Base-by-base conservation (phyloP, 2,329 filamentous ascomycete species). In the Neopestalotiopsis clavispora region DNA sequence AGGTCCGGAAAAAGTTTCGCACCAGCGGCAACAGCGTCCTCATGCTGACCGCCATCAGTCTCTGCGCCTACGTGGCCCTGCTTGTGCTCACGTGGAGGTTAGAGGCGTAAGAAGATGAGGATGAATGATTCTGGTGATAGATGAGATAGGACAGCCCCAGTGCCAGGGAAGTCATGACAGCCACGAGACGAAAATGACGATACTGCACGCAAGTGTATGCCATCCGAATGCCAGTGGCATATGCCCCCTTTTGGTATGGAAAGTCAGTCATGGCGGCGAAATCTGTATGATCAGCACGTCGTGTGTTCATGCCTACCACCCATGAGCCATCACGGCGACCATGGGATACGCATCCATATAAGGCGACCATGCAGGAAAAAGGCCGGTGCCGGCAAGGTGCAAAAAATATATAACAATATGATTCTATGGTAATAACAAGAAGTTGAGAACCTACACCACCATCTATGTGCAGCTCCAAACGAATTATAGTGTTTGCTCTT, bases 1-100 rank as follows among this genome's bases (percentile, higher is more conserved):
- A 83, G 70, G 76, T 82, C 30, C 85, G 79, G 72, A 85, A 83
- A 75, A 89, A 86, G 76, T 91, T 91, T 72, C 85, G 89, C 70
- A 91, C 89, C 23, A 90, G 87, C 71, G 88, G 89, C 32, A 89
- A 90, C 75, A 90, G 86, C 65, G 89, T 91, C 23, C 79, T 87
- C 1, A 75, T 91, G 45, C 80, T 91, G 73, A 89, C 87, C 1
- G 72, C 77, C 9, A 75, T 91, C 70, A 91, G 88, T 71, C 75
- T 91, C 57, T 81, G 82, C 49, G 87, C 89, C 4, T 91, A 91
- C 76, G 74, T 86, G 6, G 85, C 83, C 45, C 78, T 91, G 73
- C 77, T 91, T 72, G 82, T 87, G 32, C 77, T 91, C 73, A 87
- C 88, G 0, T 85, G 85, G 82, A 78, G 80, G 66, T 75, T 88